Evolutionary conservation across 305 asterid species (phyloP).

Genomic region (Fraxinus velutina): DNA sequence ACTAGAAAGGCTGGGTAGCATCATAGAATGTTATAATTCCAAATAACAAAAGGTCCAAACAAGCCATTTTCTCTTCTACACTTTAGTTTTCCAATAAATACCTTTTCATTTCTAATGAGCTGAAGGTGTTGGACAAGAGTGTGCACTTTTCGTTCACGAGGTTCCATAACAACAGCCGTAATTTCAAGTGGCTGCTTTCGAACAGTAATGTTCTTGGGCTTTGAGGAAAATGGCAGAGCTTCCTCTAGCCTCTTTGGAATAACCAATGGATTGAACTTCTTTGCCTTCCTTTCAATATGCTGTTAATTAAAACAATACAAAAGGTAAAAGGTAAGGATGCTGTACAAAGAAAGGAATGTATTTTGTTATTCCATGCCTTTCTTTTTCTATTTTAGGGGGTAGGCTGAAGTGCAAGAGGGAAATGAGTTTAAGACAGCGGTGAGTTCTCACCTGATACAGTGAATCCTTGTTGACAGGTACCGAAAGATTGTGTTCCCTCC

Average conservation of each 20-base stretch:
- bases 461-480: slow-evolving; percentile 89
- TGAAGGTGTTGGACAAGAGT: slow-evolving; percentile 66
- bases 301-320: slow-evolving; percentile 26
- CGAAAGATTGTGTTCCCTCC: slow-evolving; percentile 68
- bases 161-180: slow-evolving; percentile 80
- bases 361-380: neutral
- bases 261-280: slow-evolving; percentile 79
- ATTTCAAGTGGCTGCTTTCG: slow-evolving; percentile 41
- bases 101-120: slow-evolving; percentile 70
- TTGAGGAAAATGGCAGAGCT: slow-evolving; percentile 70
- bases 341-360: slow-evolving; percentile 1
- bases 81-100: slow-evolving; percentile 19
- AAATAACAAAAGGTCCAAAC: too few relatives aligned
- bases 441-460: slow-evolving; percentile 56
- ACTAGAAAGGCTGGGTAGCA: too few relatives aligned
- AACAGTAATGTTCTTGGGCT: slow-evolving; percentile 67
- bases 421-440: neutral
- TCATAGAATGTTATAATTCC: too few relatives aligned
- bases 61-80: neutral
- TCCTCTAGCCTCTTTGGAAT: slow-evolving; percentile 70
- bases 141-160: slow-evolving; percentile 63
- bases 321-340: neutral
- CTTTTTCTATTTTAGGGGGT: neutral
- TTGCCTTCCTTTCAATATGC: slow-evolving; percentile 82
- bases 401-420: neutral